Percentiles rank a stretch among this genome's conserved stretches.
Evolutionary conservation across 768 basidiomycete genomes (phyloP).

Genomic region (Sarcodon sp.): DNA sequence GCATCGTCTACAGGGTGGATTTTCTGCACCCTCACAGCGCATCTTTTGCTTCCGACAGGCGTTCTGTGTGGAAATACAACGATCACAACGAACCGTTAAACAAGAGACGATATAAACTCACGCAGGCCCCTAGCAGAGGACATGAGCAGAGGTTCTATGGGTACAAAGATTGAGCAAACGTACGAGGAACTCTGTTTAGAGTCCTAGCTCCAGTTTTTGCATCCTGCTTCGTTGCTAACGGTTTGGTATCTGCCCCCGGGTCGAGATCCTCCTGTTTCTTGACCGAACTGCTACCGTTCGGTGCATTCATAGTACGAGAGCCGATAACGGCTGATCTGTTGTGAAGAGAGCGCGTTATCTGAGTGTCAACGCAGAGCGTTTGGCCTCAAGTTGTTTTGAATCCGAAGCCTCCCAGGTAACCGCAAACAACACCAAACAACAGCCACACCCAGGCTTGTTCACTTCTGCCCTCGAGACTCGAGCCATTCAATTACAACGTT

Average conservation of each 20-base stretch:
- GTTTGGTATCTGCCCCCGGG: slow-evolving; percentile 24
- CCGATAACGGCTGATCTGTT: too few species aligned
- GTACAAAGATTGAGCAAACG: slow-evolving; percentile 18
- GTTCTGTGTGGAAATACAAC: slow-evolving; percentile 39
- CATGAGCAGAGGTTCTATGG: slow-evolving; percentile 2
- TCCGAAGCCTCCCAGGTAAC: too few species aligned
- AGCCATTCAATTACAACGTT: too few species aligned
- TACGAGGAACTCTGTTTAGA: slow-evolving; percentile 80
- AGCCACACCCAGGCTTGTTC: too few species aligned
- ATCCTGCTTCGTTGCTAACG: slow-evolving; percentile 38
- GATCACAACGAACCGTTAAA: neutral
- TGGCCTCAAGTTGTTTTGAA: too few species aligned
- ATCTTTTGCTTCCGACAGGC: slow-evolving; percentile 95
- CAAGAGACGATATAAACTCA: slow-evolving; percentile 25
- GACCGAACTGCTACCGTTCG: slow-evolving; percentile 17
- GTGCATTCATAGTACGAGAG: slow-evolving; percentile 11
- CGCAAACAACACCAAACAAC: too few species aligned
- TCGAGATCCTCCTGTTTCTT: slow-evolving; percentile 54
- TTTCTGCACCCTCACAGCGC: slow-evolving; percentile 94
- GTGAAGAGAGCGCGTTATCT: too few species aligned
- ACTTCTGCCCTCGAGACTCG: too few species aligned
- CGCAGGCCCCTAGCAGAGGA: slow-evolving; percentile 57
- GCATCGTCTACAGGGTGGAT: slow-evolving; percentile 93
- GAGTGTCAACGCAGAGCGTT: too few species aligned
- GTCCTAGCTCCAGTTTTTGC: slow-evolving; percentile 65